These are phyloP conservation scores for Pichia terricola DNA, from an alignment of 1,139 yeast genomes.

Conservation along the genomic window DNA sequence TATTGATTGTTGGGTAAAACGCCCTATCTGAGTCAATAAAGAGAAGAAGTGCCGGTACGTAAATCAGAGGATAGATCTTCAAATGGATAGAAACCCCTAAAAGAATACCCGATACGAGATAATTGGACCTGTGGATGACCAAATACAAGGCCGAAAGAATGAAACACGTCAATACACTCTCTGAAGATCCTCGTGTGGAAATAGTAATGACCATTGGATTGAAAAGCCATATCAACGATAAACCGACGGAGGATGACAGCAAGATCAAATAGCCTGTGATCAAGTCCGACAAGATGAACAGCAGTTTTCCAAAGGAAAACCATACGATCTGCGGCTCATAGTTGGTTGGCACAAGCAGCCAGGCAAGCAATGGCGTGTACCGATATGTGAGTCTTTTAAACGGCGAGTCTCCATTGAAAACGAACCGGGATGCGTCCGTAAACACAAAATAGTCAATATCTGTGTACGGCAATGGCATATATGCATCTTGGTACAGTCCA, in stretches of 20 bases:
- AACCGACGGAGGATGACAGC: slow-evolving; percentile 28
- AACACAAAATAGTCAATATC: slow-evolving; percentile 92
- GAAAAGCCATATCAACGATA: slow-evolving; percentile 59
- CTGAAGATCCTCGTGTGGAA: slow-evolving; percentile 89
- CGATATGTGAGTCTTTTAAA: slow-evolving; percentile 81
- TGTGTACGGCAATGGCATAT: slow-evolving; percentile 75
- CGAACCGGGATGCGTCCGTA: slow-evolving; percentile 78
- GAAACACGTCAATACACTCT: slow-evolving; percentile 75
- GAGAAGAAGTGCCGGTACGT: slow-evolving; percentile 49
- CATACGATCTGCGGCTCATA: slow-evolving; percentile 22
- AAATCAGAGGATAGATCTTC: slow-evolving; percentile 85
- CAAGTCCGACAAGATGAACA: slow-evolving; percentile 72
- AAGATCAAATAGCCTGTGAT: slow-evolving; percentile 56
- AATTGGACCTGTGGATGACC: slow-evolving; percentile 17
- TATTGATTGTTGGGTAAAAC: slow-evolving; percentile 29
- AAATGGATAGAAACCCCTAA: slow-evolving; percentile 81
- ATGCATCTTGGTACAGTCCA: slow-evolving; percentile 80
- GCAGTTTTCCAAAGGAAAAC: slow-evolving; percentile 67
- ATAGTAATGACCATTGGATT: slow-evolving; percentile 95
- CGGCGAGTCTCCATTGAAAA: slow-evolving; percentile 59
- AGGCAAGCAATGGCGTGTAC: slow-evolving; percentile 83
- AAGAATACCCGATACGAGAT: slow-evolving; percentile 46
- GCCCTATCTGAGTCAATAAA: slow-evolving; percentile 24
- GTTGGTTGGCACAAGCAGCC: slow-evolving; percentile 67
- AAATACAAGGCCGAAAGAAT: slow-evolving; percentile 52